Percentiles rank a stretch among this genome's conserved stretches.
These are phyloP conservation scores for Zygnema circumcarinatum DNA, from an alignment of 139 green algal genomes.

Conservation along the genomic window DNA sequence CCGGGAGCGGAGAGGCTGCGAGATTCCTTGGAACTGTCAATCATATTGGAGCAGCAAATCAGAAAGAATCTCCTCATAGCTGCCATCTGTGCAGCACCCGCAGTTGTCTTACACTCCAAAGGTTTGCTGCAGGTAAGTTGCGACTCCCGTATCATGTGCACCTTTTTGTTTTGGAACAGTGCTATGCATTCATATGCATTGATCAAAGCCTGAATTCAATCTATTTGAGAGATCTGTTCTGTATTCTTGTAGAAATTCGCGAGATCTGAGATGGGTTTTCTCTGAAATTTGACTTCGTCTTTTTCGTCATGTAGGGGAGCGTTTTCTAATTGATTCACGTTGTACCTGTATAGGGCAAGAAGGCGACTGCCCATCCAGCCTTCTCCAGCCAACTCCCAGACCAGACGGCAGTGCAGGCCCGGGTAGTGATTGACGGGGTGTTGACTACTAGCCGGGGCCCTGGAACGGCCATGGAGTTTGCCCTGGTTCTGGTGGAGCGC, in stretches of 20 bases:
- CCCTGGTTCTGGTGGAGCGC: constrained; percentile 85
- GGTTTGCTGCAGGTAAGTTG: constrained; percentile 72
- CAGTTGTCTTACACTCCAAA: constrained; percentile 83
- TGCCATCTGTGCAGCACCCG: constrained; percentile 95
- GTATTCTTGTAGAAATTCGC: too few species aligned
- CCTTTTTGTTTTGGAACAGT: too few species aligned
- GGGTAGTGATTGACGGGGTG: constrained; percentile 88
- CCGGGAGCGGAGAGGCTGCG: constrained; percentile 88
- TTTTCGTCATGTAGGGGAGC: too few species aligned
- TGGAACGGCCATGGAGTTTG: constrained; percentile 95
- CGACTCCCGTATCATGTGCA: too few species aligned
- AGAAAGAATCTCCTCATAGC: constrained; percentile 68
- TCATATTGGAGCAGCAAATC: constrained; percentile 70
- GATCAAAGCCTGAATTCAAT: too few species aligned
- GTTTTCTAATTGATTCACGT: too few species aligned
- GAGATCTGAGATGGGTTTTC: too few species aligned
- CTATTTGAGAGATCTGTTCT: too few species aligned
- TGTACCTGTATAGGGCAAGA: constrained; percentile 66
- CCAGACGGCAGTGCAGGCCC: constrained; percentile 55
- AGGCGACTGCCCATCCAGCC: constrained; percentile 88
- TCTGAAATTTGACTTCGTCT: too few species aligned
- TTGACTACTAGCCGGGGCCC: constrained; percentile 87
- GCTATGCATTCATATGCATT: too few species aligned
- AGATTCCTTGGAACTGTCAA: constrained; percentile 63
- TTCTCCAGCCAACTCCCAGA: constrained; percentile 69